Evolutionary conservation across 208 protist genomes (phyloP), one percentile per base, ranked within the genome.

Genomic region (Leishmania guyanensis): DNA sequence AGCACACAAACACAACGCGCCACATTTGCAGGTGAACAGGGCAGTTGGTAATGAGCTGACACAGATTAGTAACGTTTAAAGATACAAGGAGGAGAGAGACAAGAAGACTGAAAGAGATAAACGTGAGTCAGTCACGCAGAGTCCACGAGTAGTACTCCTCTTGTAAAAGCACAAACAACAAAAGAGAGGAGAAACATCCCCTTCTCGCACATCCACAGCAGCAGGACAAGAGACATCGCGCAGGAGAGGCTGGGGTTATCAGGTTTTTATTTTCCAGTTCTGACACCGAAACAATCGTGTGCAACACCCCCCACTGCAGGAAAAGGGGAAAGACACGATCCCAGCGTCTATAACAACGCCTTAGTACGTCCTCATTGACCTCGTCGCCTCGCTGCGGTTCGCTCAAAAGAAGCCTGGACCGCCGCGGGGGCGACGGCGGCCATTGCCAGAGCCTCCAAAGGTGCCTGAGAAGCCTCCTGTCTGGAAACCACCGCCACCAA

Each of bases 381-480:
- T 9, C 68, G 16, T 6, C 20, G 0, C 22, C 68, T 22, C 72
- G 2, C 9, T 29, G 14, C 20, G 48, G 4, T 5, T 43, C 14
- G 8, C 46, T 75, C 80, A 85, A 48, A 83, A 88, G 65, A 89
- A 91, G 39, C 79, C 73, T 33, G 65, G 78, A 54, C 82, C 84
- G n/a, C 82, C 77, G 29, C 84, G 84, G 14, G 77, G 84, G 16
- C 83, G 83, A 26, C 84, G 86, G 39, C 76, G 62, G 69, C 83
- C 73, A 33, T 79, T 56, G 76, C 77, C 75, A 69, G 65, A 54
- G 17, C 85, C 80, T 29, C 72, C 70, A 50, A 79, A 80, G 14
- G 66, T 79, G 71, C 82, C 81, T 29, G 83, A 36, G 54, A 82
- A 87, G 54, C 81, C 50, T 36, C 5, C 51, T 0, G 53, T 2